phyloP scores from a whole-genome alignment of 129 eudicot species.

The Kitagawia praeruptora region DNA sequence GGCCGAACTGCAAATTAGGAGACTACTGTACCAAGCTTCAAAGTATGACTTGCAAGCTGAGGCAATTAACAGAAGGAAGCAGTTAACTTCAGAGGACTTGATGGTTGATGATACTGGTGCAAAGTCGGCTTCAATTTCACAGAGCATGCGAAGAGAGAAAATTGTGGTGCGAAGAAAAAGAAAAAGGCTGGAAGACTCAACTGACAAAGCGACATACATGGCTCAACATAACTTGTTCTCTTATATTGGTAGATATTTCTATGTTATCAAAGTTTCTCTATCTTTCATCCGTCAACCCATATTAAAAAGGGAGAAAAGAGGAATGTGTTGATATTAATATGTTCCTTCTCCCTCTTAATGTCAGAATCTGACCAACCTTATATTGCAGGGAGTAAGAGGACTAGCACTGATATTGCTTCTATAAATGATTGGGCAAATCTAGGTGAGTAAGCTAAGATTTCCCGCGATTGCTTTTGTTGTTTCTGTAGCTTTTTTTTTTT shows the following conservation, averaged over 20 bases:
- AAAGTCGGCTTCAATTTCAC: constrained; percentile 42
- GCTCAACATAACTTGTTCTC: constrained; percentile 59
- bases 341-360: neutral
- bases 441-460: constrained; percentile 30
- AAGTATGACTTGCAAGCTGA: constrained; percentile 48
- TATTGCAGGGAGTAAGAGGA: constrained; percentile 45
- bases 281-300: neutral
- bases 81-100: constrained; percentile 23
- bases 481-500: neutral
- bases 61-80: constrained; percentile 31
- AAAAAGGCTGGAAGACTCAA: constrained; percentile 38
- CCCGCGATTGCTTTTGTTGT: neutral
- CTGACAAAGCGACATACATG: constrained; percentile 38
- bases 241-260: constrained; percentile 45
- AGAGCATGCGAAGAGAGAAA: constrained; percentile 26
- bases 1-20: constrained; percentile 68
- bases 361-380: constrained; percentile 8
- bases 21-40: constrained; percentile 36
- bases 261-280: neutral
- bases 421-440: constrained; percentile 27
- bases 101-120: constrained; percentile 27
- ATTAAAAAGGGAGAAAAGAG: neutral
- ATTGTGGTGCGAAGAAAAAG: constrained; percentile 60
- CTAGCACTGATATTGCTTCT: constrained; percentile 22
- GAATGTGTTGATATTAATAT: neutral